Percentiles rank a stretch among this genome's conserved stretches.
These are phyloP conservation scores for Pogostemon cablin DNA, from an alignment of 257 asterid genomes.

Conservation along the genomic window DNA sequence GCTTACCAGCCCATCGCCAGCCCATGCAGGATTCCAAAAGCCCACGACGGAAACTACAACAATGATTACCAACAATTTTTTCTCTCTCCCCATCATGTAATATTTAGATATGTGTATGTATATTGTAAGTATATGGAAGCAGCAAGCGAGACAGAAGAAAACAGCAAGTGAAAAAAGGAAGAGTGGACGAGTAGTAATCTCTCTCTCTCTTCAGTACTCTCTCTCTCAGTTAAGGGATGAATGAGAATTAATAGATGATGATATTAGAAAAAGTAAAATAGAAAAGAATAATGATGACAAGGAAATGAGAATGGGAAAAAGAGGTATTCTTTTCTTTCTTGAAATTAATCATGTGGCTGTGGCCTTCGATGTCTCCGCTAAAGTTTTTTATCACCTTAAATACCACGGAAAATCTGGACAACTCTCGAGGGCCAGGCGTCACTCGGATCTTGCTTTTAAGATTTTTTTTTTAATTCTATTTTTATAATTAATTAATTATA, in stretches of 20 bases:
- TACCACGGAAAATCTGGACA: no score
- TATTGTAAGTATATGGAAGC: neutral
- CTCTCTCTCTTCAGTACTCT: no score
- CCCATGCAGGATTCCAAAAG: conserved; percentile 39
- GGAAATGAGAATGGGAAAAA: conserved; percentile 28
- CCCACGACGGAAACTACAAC: conserved; percentile 4
- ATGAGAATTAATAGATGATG: neutral
- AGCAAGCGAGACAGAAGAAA: neutral
- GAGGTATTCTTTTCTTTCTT: neutral
- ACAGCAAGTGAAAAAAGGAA: neutral
- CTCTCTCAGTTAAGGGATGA: neutral
- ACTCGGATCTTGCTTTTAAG: no score
- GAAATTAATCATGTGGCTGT: neutral
- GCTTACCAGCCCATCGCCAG: conserved; percentile 39
- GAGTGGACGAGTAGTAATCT: no score
- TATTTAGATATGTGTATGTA: neutral
- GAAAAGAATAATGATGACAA: conserved; percentile 26
- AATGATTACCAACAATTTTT: conserved; percentile 9
- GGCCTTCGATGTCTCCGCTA: conserved; percentile 41
- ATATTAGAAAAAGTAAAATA: neutral
- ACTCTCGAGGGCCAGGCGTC: no score
- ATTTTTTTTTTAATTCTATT: no score
- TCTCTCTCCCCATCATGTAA: conserved; percentile 29
- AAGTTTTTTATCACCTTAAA: no score
- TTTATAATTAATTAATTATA: no score